Evolutionary conservation across 148 eudicot species (phyloP).

Genomic region (Rhododendron griersonianum): DNA sequence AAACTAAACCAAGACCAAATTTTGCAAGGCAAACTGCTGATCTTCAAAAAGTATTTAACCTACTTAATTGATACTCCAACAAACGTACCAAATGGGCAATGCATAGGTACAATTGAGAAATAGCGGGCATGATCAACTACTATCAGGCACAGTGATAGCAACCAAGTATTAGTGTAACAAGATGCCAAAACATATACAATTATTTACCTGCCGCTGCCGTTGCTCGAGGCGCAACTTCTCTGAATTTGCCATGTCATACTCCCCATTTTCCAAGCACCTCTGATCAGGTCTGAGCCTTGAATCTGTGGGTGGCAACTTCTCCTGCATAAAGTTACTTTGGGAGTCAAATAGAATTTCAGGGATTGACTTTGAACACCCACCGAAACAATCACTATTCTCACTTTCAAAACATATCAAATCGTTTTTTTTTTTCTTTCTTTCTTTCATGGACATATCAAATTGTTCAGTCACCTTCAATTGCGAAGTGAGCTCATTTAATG

Average conservation of each 20-base stretch:
- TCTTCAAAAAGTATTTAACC: background rate
- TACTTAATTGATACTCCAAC: background rate
- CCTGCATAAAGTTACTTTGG: slow-evolving; percentile 31
- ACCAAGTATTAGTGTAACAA: background rate
- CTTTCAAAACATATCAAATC: background rate
- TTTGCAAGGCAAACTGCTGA: background rate
- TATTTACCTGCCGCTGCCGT: slow-evolving; percentile 79
- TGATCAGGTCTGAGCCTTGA: slow-evolving; percentile 94
- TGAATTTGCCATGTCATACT: slow-evolving; percentile 77
- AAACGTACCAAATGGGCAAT: background rate
- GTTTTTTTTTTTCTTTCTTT: no score
- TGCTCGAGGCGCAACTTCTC: slow-evolving; percentile 87
- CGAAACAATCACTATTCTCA: background rate
- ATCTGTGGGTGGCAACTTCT: slow-evolving; percentile 86
- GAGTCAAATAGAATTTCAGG: background rate
- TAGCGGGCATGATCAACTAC: background rate
- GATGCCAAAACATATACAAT: background rate
- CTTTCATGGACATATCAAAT: background rate
- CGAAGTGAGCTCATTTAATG: slow-evolving; percentile 84
- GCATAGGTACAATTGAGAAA: background rate
- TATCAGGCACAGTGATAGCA: background rate
- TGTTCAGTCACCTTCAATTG: slow-evolving; percentile 60
- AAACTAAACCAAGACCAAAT: background rate
- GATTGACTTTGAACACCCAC: background rate
- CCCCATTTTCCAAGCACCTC: slow-evolving; percentile 78